Percentiles rank a stretch among this genome's conserved stretches.
These are phyloP conservation scores for Berkeleyomyces rouxiae DNA, from an alignment of 2,329 filamentous ascomycete genomes.

Conservation along the genomic window DNA sequence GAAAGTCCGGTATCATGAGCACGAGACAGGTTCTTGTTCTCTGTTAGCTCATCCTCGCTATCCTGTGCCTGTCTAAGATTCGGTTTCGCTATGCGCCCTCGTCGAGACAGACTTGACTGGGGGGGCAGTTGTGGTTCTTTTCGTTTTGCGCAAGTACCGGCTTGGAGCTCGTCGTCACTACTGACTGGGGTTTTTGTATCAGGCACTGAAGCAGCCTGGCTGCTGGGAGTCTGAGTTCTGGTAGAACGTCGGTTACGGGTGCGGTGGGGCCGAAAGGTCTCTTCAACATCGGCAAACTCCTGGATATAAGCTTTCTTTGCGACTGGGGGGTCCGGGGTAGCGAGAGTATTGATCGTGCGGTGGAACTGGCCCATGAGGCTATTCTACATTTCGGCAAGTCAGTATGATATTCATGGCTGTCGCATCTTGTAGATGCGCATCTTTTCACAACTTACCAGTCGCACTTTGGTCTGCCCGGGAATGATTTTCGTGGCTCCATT, in stretches of 20 bases:
- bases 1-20: neutral
- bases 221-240: neutral
- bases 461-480: neutral
- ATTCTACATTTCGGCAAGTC: neutral
- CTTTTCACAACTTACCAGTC: neutral
- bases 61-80: neutral
- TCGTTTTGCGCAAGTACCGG: too few relatives aligned
- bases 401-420: neutral
- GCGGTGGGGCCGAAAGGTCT: neutral
- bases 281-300: neutral
- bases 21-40: neutral
- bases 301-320: neutral
- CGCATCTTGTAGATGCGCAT: neutral
- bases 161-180: conserved; percentile 8
- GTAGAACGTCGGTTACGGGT: neutral
- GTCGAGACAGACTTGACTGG: neutral
- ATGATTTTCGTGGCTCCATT: conserved; percentile 1
- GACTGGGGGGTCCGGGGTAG: neutral
- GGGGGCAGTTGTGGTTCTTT: neutral
- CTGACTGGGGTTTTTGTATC: neutral
- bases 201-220: neutral
- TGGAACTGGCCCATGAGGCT: neutral
- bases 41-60: conserved; percentile 8
- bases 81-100: neutral
- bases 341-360: neutral